Percentiles rank a stretch among this genome's conserved stretches.
These are phyloP conservation scores for Pyrenophora teres DNA, from an alignment of 2,329 filamentous ascomycete species.

Conservation along the genomic window DNA sequence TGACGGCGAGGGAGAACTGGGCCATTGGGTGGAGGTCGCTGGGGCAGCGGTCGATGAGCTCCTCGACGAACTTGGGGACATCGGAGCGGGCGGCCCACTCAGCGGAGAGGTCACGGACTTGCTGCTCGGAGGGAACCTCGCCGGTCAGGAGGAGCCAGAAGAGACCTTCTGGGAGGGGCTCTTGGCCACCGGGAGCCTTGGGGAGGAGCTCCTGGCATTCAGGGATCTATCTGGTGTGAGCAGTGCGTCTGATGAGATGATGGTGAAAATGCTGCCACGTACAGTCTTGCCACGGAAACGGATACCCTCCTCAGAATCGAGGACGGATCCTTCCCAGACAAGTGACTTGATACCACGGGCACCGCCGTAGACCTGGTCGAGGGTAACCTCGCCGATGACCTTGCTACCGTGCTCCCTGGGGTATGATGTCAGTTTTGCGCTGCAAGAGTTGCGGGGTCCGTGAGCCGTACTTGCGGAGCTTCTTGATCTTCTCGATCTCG, in stretches of 20 bases:
- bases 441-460: slow-evolving; percentile 10
- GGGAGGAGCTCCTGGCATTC: slow-evolving; percentile 98
- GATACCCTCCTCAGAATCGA: slow-evolving; percentile 98
- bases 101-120: slow-evolving; percentile 96
- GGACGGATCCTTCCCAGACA: slow-evolving; percentile 94
- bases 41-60: slow-evolving; percentile 99
- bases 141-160: slow-evolving; percentile 99
- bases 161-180: slow-evolving; percentile 97
- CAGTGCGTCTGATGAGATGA: slow-evolving; percentile 15
- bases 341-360: slow-evolving; percentile 98
- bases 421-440: slow-evolving; percentile 37
- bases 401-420: slow-evolving; percentile 89
- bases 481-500: slow-evolving; percentile 99
- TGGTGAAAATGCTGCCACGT: slow-evolving; percentile 33
- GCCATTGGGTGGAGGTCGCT: slow-evolving; percentile 99
- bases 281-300: slow-evolving; percentile 97
- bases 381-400: slow-evolving; percentile 95
- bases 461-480: slow-evolving; percentile 79
- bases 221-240: slow-evolving; percentile 67
- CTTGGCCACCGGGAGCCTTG: slow-evolving; percentile 93
- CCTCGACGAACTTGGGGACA: slow-evolving; percentile 96
- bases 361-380: slow-evolving; percentile 99
- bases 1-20: slow-evolving; percentile 97
- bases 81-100: slow-evolving; percentile 99
- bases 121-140: slow-evolving; percentile 96